Base-by-base conservation (phyloP, 73 alveolate genomes). In the Tetrahymena elliotti region DNA sequence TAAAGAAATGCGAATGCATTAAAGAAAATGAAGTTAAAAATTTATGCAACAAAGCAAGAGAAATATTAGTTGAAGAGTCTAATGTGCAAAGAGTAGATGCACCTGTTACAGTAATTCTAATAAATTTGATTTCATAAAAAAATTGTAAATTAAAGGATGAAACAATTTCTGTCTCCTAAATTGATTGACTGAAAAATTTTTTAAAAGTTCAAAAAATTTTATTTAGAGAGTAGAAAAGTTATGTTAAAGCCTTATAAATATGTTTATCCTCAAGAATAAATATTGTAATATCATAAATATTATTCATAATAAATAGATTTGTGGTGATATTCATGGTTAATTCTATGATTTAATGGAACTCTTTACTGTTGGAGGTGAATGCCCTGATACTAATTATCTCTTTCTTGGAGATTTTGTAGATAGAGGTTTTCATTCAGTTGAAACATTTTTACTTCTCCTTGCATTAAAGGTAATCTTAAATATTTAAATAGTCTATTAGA, bases 391-490 rank as follows among this genome's bases (percentile, higher is more conserved):
- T 13, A 98, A 98, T 95, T 98, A 98, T 96, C 97, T 98, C 52
- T 98, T 98, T 95, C 94, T 98, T 97, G 99, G 99, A 38, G 99
- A 98, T 96, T 98, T 98, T 93, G 99, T 98, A 5, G 99, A 98
- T 94, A 95, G 99, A 95, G 99, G 99, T 22, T 96, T 94, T 68
- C 94, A 97, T 95, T 95, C 98, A 39, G 99, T 97, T 84, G 98
- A 96, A 95, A 97, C 99, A 39, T 96, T 97, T 95, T 95, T 96
- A 33, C 97, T 97, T 18, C 95, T 97, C 93, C 96, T 97, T 15
- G 98, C 99, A n/a, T 82, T 97, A 84, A 97, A 97, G 92, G 98
- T 96, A 52, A 68, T 68, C 16, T 2, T 3, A 68, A 11, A 22
- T 24, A 68, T 4, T 24, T 24, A 8, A 24, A 24, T 6, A 3